Conservation (phyloP, 345 rosid genomes). For the Eucalyptus sp. region DNA sequence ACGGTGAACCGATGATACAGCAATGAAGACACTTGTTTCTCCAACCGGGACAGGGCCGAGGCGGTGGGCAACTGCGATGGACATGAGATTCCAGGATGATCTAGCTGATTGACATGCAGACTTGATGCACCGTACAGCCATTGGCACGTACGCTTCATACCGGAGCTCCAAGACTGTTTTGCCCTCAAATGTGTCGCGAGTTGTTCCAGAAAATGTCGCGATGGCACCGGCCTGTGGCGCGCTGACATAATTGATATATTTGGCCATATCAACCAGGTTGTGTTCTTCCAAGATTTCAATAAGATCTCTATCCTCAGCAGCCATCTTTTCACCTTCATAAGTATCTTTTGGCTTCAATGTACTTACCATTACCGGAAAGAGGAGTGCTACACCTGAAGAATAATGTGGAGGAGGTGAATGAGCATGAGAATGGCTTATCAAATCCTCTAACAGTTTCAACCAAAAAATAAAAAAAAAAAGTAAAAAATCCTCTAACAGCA, state of each 20-base stretch:
- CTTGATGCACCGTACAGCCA: slow-evolving; percentile 60
- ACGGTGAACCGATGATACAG: slow-evolving; percentile 78
- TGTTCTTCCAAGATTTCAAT: slow-evolving; percentile 61
- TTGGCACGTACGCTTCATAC: slow-evolving; percentile 83
- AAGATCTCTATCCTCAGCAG: slow-evolving; percentile 38
- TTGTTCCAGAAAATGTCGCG: slow-evolving; percentile 69
- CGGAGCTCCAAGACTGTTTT: slow-evolving; percentile 67
- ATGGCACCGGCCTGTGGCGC: slow-evolving; percentile 66
- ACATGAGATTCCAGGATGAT: slow-evolving; percentile 60
- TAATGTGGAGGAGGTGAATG: background rate
- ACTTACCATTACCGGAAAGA: background rate
- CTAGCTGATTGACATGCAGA: slow-evolving; percentile 52
- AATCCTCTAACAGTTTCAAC: background rate
- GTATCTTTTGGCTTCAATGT: background rate
- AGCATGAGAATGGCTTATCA: background rate
- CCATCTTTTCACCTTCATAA: slow-evolving; percentile 13
- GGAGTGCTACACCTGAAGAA: background rate
- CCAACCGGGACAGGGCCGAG: slow-evolving; percentile 83
- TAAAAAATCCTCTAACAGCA: background rate
- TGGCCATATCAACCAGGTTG: slow-evolving; percentile 36
- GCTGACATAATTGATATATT: slow-evolving; percentile 46
- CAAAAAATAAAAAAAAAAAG: background rate
- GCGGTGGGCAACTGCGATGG: slow-evolving; percentile 66
- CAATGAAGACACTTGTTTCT: slow-evolving; percentile 75
- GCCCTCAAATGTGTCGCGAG: slow-evolving; percentile 68